A percentile compares a stretch with the other conserved stretches of the same genome.
Evolutionary conservation across 352 stramenopile species (phyloP).

Genomic region (Pythium insidiosum): DNA sequence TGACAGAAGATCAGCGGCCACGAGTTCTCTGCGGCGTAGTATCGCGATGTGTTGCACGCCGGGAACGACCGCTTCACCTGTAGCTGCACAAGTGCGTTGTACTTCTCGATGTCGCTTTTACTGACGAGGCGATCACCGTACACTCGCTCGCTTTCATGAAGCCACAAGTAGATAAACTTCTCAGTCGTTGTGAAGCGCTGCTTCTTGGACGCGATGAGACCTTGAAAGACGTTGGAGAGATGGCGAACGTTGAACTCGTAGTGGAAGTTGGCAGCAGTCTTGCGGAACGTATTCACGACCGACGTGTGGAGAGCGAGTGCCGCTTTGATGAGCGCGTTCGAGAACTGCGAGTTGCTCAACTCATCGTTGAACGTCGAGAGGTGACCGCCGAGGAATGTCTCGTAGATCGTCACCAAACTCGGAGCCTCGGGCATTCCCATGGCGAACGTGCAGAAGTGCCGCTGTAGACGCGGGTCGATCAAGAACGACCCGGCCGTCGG

Average conservation of each 20-base stretch:
- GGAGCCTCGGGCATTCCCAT: conserved; percentile 92
- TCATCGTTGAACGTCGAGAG: conserved; percentile 88
- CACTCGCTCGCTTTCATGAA: conserved; percentile 95
- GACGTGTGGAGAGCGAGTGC: conserved; percentile 89
- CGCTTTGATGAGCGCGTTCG: conserved; percentile 89
- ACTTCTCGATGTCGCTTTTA: conserved; percentile 90
- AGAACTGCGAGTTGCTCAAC: conserved; percentile 80
- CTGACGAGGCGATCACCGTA: conserved; percentile 93
- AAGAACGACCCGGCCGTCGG: conserved; percentile 92
- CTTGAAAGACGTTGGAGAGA: conserved; percentile 95
- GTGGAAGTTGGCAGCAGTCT: conserved; percentile 95
- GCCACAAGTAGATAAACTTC: conserved; percentile 94
- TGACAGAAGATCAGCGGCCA: conserved; percentile 95
- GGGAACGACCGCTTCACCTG: conserved; percentile 94
- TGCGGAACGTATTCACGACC: conserved; percentile 89
- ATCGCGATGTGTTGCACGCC: conserved; percentile 86
- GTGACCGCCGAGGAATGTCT: conserved; percentile 94
- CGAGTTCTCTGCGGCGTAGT: conserved; percentile 93
- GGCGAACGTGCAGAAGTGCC: conserved; percentile 95
- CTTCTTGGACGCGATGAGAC: conserved; percentile 90
- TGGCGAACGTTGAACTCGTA: conserved; percentile 98
- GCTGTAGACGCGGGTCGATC: conserved; percentile 91
- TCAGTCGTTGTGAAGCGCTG: conserved; percentile 87
- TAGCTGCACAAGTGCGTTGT: conserved; percentile 90
- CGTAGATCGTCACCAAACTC: conserved; percentile 94